phyloP scores from a whole-genome alignment of 441 rosid genomes.

The Aleurites moluccanus region DNA sequence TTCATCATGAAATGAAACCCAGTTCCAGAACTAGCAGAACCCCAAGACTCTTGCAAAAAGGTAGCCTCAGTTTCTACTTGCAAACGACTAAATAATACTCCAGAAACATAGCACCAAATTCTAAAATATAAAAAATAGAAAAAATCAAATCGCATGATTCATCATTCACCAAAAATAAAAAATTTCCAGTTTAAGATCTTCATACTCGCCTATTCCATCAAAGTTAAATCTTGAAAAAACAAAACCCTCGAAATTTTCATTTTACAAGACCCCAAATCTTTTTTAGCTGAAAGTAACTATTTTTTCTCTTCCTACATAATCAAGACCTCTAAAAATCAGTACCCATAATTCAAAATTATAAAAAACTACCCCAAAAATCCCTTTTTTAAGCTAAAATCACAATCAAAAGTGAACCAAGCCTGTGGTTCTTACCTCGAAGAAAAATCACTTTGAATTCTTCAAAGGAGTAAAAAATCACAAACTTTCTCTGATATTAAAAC shows the following conservation, averaged over 20 bases:
- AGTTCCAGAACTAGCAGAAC: not conserved
- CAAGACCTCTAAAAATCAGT: slow-evolving; percentile 14
- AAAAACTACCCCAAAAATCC: not conserved
- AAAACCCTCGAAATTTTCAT: slow-evolving; percentile 3
- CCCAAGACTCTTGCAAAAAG: not conserved
- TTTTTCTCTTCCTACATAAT: slow-evolving; percentile 11
- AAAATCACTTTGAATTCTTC: not conserved
- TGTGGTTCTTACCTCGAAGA: slow-evolving; percentile 32
- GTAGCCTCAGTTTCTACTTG: not conserved
- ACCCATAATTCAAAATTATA: not conserved
- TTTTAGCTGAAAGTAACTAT: not conserved
- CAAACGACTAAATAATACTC: slow-evolving; percentile 4
- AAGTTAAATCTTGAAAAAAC: slow-evolving; percentile 3
- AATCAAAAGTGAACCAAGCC: slow-evolving; percentile 6
- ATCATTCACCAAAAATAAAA: slow-evolving; percentile 2
- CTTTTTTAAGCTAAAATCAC: not conserved
- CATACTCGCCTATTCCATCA: not conserved
- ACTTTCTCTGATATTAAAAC: slow-evolving; percentile 13
- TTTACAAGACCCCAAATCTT: not conserved
- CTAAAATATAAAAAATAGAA: not conserved
- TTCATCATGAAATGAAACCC: not conserved
- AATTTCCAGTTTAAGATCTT: slow-evolving; percentile 11
- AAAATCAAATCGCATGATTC: slow-evolving; percentile 1
- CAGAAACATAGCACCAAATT: not conserved
- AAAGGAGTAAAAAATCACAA: slow-evolving; percentile 18